Percentiles rank a stretch among this genome's conserved stretches.
Evolutionary conservation across 306 rosid genomes (phyloP).

Genomic region (Gastrolobium bilobum): DNA sequence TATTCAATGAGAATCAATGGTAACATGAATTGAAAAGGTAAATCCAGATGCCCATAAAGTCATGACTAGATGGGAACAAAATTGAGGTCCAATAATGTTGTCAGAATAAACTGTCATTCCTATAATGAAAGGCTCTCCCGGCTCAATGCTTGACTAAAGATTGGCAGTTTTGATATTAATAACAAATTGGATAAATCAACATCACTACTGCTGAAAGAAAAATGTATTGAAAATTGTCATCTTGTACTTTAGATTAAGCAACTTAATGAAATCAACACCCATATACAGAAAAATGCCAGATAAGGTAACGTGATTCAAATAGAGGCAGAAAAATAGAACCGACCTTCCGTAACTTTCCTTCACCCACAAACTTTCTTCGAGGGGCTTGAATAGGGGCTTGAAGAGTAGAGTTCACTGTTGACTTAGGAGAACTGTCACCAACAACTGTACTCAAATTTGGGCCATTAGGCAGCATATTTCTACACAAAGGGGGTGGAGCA

Average conservation of each 20-base stretch:
- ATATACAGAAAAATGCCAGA: conserved; percentile 12
- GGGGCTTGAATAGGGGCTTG: conserved; percentile 90
- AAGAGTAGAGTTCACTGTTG: conserved; percentile 75
- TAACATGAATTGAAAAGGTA: conserved; percentile 32
- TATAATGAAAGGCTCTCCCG: conserved; percentile 13
- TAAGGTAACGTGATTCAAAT: conserved; percentile 5
- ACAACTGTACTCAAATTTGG: conserved; percentile 65
- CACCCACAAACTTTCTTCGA: conserved; percentile 94
- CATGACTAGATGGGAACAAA: conserved; percentile 31
- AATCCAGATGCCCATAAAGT: conserved; percentile 8
- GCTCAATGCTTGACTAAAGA: conserved; percentile 22
- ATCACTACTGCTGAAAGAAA: conserved; percentile 24
- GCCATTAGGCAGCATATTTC: conserved; percentile 77
- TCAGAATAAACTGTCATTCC: conserved; percentile 10
- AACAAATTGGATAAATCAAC: conserved; percentile 14
- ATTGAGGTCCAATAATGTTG: conserved; percentile 15
- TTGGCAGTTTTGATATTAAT: conserved; percentile 16
- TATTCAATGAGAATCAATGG: conserved; percentile 33
- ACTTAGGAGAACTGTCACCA: conserved; percentile 80
- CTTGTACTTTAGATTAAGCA: conserved; percentile 21
- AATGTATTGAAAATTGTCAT: conserved; percentile 19
- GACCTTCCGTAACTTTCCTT: conserved; percentile 95
- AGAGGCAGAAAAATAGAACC: conserved; percentile 38
- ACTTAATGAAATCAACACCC: conserved; percentile 18
- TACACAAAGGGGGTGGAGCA: conserved; percentile 88